Base-by-base conservation (phyloP, 2,329 filamentous ascomycete species). In the Cladophialophora immunda region DNA sequence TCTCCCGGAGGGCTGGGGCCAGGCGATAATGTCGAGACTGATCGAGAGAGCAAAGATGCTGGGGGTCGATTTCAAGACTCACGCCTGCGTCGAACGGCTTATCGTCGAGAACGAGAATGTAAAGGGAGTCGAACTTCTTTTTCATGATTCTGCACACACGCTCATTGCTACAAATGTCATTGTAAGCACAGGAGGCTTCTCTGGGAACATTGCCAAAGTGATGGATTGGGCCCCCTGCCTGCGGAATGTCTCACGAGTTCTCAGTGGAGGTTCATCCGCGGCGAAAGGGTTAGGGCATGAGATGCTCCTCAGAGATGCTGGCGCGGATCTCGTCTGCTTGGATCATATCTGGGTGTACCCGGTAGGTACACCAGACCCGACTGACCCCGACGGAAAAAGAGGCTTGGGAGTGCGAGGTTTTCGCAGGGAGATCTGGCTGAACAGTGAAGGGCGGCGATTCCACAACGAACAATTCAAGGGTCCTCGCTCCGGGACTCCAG, bases 311-410 rank as follows among this genome's bases (percentile, higher is more conserved):
- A 55, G 27, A 30, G 53, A 55, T 27, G 22, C 53, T 27, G 53
- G 29, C 7, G 53, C 53, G 5, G 53, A 30, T 30, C 27, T 55
- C 3, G 6, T 25, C 6, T 55, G 22, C 17, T 32, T 55, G 9
- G 53, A 55, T 17, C 53, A 55, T 32, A 55, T 55, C 29, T 55
- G 29, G 53, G 53, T 55, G 19, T 55, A 55, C 30, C 53, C 53
- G 3, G 53, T 30, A 4, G 53, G 53, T n/a, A 55, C 53, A 55
- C 53, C 53, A 32, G 53, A 55, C 27, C 53, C 53, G 4, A 55
- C 53, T n/a, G 53, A 55, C 22, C 53, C 53, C 6, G 53, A 30
- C 6, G 53, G 53, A 3, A 25, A 32, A 30, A 6, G 53, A 30
- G 53, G 53, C 9, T 15, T 55, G 53, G 53, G 53, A n/a, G 53